Base-by-base conservation (phyloP, 306 rosid genomes). In the Hylodesmum podocarpum region DNA sequence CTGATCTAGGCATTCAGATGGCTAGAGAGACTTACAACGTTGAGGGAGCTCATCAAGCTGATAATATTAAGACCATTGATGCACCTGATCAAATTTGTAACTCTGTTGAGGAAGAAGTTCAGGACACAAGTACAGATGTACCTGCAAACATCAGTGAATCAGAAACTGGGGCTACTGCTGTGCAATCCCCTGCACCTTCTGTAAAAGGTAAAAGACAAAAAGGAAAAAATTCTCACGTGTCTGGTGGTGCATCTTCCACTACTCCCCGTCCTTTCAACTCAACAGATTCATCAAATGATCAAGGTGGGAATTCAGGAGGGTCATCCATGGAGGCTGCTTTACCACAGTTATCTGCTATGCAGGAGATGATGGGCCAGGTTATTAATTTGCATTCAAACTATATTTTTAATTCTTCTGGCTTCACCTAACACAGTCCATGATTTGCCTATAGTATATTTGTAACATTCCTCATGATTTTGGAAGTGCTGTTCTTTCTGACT, bases 281-380 rank as follows among this genome's bases (percentile, higher is more conserved):
- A 18, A 51, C 72, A 11, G 90, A 78, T 46, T 90, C 86, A 66
- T 74, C 79, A 63, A 85, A 84, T 53, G 77, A 77, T 79, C 91
- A 86, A 63, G 84, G 80, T 75, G 86, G 77, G 39, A 59, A 40
- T 80, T 72, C 86, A 70, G 89, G 81, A 74, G 64, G 70, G 55
- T 66, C 86, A 33, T 75, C 83, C 61, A 69, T 28, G 63, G 94
- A 86, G 61, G 77, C 83, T 84, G 75, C 82, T 66, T 72, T 86
- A 28, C 87, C 90, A 41, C 95, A 84, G 65, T 80, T 87, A 79
- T 78, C 83, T 11, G 33, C 87, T 61, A 78, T 87, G 85, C 89
- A 86, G 63, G 86, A 81, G 73, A 86, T 68, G 87, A 47, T 90
- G 78, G 86, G 85, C 80, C 95, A 87, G 95, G 95, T 90, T 25